These are phyloP conservation scores for Henckelia pumila DNA, from an alignment of 257 asterid genomes.

Conservation along the genomic window DNA sequence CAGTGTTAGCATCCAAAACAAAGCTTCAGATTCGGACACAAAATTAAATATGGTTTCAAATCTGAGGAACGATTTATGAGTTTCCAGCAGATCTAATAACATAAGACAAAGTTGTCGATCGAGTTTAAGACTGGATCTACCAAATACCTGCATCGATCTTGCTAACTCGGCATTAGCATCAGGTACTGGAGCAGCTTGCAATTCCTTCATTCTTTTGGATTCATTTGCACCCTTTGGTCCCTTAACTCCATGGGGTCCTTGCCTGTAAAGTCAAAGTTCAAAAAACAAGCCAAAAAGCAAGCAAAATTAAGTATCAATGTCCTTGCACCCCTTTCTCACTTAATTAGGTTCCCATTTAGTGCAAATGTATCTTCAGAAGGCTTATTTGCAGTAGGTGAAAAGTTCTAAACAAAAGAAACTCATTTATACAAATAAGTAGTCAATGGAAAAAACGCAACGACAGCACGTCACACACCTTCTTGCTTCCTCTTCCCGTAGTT, in stretches of 20 bases:
- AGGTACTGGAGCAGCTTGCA: constrained; percentile 45
- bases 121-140: neutral
- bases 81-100: neutral
- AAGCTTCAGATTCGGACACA: too few relatives aligned
- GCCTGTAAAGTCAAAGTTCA: constrained; percentile 43
- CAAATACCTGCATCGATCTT: constrained; percentile 53
- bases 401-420: constrained; percentile 11
- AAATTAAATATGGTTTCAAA: too few relatives aligned
- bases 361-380: neutral
- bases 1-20: too few relatives aligned
- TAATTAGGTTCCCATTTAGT: neutral
- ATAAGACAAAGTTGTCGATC: neutral
- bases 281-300: constrained; percentile 16
- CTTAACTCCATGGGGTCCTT: constrained; percentile 47
- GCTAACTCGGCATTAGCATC: constrained; percentile 46
- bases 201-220: constrained; percentile 46
- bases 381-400: neutral
- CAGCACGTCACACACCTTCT: constrained; percentile 47
- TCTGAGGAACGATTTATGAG: neutral
- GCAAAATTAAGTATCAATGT: neutral
- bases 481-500: constrained; percentile 80
- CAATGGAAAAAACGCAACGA: neutral
- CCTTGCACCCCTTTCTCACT: neutral
- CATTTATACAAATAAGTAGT: constrained; percentile 1
- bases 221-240: constrained; percentile 46